Evolutionary conservation across 495 filamentous ascomycete genomes (phyloP).

Genomic region (Neurospora discreta): DNA sequence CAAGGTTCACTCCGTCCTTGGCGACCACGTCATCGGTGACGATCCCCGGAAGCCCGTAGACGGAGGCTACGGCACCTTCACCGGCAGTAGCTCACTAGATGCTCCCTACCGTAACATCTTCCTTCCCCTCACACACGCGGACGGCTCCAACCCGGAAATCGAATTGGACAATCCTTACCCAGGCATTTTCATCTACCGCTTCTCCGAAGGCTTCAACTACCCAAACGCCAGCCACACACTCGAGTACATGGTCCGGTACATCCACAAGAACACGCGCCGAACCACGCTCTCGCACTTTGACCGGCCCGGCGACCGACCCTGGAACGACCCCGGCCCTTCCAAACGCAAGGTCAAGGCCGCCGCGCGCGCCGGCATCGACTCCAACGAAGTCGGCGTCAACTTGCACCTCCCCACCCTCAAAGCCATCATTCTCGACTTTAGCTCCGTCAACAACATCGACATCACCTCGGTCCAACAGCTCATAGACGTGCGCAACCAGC

Average conservation of each 20-base stretch:
- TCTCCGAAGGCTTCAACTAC: slow-evolving; percentile 94
- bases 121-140: slow-evolving; percentile 76
- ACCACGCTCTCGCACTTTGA: slow-evolving; percentile 56
- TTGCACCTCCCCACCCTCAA: slow-evolving; percentile 63
- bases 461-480: slow-evolving; percentile 89
- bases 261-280: slow-evolving; percentile 66
- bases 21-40: slow-evolving; percentile 62
- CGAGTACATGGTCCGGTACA: slow-evolving; percentile 61
- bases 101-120: slow-evolving; percentile 59
- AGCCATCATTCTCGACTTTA: slow-evolving; percentile 91
- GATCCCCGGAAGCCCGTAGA: slow-evolving; percentile 23
- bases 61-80: slow-evolving; percentile 38
- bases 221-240: slow-evolving; percentile 89
- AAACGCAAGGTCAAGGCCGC: slow-evolving; percentile 19
- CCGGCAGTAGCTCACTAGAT: slow-evolving; percentile 17
- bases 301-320: slow-evolving; percentile 74
- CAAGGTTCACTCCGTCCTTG: slow-evolving; percentile 82
- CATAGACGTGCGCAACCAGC: slow-evolving; percentile 95
- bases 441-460: slow-evolving; percentile 92
- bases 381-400: slow-evolving; percentile 31
- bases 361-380: slow-evolving; percentile 23
- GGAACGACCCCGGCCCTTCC: slow-evolving; percentile 86
- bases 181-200: slow-evolving; percentile 95
- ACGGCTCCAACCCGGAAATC: slow-evolving; percentile 85
- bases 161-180: slow-evolving; percentile 73